Conservation (phyloP, 352 stramenopile genomes). For the Phytophthora colocasiae region DNA sequence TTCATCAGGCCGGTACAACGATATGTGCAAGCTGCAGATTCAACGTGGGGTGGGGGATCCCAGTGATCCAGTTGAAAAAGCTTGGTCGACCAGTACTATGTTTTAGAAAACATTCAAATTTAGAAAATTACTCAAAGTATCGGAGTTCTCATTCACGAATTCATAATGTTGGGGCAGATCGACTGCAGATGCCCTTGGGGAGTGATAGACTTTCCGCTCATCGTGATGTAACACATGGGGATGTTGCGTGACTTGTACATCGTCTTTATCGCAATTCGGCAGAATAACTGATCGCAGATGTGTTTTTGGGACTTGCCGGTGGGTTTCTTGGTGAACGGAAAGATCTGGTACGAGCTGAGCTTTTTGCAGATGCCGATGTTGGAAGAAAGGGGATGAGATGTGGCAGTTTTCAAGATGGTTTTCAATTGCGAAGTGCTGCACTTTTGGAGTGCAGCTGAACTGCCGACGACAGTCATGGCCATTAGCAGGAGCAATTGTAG, state of each 20-base stretch:
- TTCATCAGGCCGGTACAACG: conserved; percentile 18
- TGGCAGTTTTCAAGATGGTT: background rate
- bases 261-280: background rate
- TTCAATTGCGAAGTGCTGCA: background rate
- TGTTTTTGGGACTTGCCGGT: background rate
- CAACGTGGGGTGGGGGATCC: conserved; percentile 24
- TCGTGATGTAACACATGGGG: conserved; percentile 9
- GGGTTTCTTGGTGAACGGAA: conserved; percentile 5
- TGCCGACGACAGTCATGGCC: too few relatives aligned
- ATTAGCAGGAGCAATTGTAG: background rate
- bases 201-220: conserved; percentile 2
- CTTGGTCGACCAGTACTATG: conserved; percentile 16
- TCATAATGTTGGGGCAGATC: conserved; percentile 8
- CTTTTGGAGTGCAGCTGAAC: background rate
- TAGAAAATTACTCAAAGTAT: background rate
- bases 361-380: conserved; percentile 10
- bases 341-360: conserved; percentile 9
- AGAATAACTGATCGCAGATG: conserved; percentile 5
- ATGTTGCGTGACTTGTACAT: background rate
- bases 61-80: conserved; percentile 41
- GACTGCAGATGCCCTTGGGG: conserved; percentile 2
- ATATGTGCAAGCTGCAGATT: conserved; percentile 45
- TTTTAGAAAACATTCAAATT: too few relatives aligned
- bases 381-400: background rate
- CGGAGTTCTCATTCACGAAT: background rate